A percentile compares a stretch with the other conserved stretches of the same genome.
Conservation (phyloP, 371 early-diverging fungal genomes). For the Circinella minor region DNA sequence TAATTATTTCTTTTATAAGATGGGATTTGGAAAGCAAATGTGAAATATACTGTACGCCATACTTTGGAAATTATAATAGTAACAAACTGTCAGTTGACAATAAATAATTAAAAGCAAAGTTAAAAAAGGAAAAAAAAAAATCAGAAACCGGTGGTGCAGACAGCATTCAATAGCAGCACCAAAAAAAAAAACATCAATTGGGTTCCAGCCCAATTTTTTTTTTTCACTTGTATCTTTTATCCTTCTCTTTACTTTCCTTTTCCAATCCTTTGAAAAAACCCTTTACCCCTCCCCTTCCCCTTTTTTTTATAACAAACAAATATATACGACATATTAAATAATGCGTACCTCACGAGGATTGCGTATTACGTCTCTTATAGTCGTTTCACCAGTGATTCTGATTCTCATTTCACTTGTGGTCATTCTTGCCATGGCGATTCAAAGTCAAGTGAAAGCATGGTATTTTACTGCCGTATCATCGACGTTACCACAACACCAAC, state of each 20-base stretch:
- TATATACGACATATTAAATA: too few species aligned
- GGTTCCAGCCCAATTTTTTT: neutral
- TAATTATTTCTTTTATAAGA: too few species aligned
- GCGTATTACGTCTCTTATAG: conserved; percentile 25
- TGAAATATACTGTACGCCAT: too few species aligned
- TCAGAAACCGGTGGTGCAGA: neutral
- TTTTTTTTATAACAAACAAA: neutral
- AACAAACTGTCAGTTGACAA: neutral
- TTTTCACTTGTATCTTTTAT: neutral
- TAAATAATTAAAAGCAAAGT: neutral
- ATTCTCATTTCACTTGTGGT: conserved; percentile 26
- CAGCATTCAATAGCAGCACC: neutral
- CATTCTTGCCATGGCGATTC: conserved; percentile 21
- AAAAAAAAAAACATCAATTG: neutral
- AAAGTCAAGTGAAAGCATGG: conserved; percentile 22
- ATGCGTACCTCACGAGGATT: conserved; percentile 26
- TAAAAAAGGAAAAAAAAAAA: neutral
- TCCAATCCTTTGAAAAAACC: neutral
- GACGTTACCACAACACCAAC: too few species aligned
- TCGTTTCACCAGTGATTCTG: conserved; percentile 23
- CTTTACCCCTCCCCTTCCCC: neutral
- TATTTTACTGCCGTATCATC: neutral
- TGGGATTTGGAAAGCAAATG: too few species aligned
- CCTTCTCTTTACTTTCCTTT: conserved; percentile 2
- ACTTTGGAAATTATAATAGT: neutral